Evolutionary conservation across 116 monocot genomes (phyloP).

Genomic region (Zostera marina): DNA sequence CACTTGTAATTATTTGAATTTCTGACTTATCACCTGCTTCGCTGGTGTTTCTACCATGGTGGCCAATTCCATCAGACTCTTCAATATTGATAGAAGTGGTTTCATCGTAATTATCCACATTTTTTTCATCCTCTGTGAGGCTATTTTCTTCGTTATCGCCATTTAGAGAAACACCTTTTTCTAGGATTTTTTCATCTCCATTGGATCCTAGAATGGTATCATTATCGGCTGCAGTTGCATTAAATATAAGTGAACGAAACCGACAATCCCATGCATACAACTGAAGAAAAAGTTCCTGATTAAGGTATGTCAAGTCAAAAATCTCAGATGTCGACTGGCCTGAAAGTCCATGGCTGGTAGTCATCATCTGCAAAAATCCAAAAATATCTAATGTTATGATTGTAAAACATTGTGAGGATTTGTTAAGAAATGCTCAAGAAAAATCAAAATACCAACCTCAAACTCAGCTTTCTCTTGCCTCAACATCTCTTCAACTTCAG

Average conservation of each 20-base stretch:
- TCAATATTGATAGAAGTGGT: constrained; percentile 8
- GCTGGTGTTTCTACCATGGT: not conserved
- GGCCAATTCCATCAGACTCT: constrained; percentile 3
- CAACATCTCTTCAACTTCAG: constrained; percentile 52
- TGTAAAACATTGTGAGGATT: no score
- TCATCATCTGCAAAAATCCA: constrained; percentile 16
- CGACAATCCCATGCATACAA: constrained; percentile 82
- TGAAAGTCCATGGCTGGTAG: constrained; percentile 9
- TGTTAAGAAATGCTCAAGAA: no score
- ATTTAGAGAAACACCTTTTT: not conserved
- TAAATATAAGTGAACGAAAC: constrained; percentile 28
- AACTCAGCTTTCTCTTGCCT: constrained; percentile 53
- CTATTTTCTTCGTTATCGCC: constrained; percentile 3
- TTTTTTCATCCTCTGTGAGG: constrained; percentile 1
- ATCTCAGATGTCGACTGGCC: constrained; percentile 19
- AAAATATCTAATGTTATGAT: no score
- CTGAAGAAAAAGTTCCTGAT: constrained; percentile 62
- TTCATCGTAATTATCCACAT: not conserved
- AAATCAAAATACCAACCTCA: constrained; percentile 32
- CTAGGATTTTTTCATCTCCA: constrained; percentile 2
- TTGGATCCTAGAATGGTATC: constrained; percentile 5
- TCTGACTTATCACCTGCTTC: not conserved
- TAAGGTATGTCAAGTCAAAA: constrained; percentile 40
- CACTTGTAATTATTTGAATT: not conserved
- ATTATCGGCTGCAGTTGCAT: constrained; percentile 1